Conservation (phyloP, 345 rosid species). For the Brassica incana region DNA sequence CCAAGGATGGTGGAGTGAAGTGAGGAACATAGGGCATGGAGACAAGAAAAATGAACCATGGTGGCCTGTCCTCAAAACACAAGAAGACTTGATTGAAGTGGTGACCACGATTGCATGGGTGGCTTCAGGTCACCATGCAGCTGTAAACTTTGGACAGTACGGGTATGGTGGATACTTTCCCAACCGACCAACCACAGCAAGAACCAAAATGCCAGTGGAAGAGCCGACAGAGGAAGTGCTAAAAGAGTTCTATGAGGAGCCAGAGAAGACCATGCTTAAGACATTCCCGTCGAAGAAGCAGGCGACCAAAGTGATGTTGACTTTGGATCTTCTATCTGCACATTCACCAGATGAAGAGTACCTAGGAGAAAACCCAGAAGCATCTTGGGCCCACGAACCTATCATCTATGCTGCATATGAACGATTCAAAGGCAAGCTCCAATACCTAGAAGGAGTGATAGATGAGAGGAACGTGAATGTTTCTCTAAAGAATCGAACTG, state of each 20-base stretch:
- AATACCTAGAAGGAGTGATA: neutral
- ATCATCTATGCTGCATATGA: constrained; percentile 33
- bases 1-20: constrained; percentile 35
- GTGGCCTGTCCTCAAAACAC: constrained; percentile 38
- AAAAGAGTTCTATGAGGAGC: constrained; percentile 12
- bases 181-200: constrained; percentile 39
- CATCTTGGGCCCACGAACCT: constrained; percentile 33
- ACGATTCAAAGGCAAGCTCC: constrained; percentile 26
- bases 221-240: neutral
- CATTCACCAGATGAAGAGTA: constrained; percentile 46
- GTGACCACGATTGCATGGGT: constrained; percentile 41
- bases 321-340: constrained; percentile 35
- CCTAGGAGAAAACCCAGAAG: constrained; percentile 20
- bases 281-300: constrained; percentile 38
- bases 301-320: constrained; percentile 39
- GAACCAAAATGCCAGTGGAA: constrained; percentile 29
- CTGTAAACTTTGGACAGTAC: constrained; percentile 30
- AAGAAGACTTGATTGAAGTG: constrained; percentile 29
- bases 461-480: constrained; percentile 9
- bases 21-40: constrained; percentile 34
- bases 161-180: constrained; percentile 42
- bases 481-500: constrained; percentile 36
- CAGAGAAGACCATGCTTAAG: constrained; percentile 29
- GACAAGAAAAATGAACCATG: constrained; percentile 39
- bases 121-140: neutral